Conservation (phyloP, 202 grass and related monocot species). For the Digitaria exilis region DNA sequence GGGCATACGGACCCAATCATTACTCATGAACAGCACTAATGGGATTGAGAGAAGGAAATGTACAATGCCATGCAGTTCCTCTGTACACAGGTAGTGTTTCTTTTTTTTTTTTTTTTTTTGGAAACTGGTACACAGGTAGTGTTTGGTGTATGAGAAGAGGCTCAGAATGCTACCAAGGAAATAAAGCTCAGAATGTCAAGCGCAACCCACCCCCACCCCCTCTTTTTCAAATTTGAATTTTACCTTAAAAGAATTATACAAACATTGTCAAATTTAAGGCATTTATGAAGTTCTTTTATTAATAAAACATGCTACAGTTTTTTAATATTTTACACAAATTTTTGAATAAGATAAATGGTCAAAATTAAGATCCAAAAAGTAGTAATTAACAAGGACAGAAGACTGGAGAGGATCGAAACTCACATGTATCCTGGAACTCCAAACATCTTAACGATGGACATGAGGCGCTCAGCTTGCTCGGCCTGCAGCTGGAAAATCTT, state of each 20-base stretch:
- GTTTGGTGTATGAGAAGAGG: background rate
- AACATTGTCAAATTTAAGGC: too few species aligned
- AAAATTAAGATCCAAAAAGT: too few species aligned
- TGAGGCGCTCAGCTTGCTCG: constrained; percentile 40
- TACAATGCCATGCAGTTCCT: too few species aligned
- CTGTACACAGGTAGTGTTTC: background rate
- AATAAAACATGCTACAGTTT: too few species aligned
- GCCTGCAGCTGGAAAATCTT: constrained; percentile 64
- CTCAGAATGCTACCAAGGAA: too few species aligned
- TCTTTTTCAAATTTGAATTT: too few species aligned
- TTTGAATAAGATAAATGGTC: too few species aligned
- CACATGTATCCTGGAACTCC: constrained; percentile 57
- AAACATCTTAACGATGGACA: constrained; percentile 28
- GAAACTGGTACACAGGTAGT: background rate
- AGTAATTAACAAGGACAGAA: background rate
- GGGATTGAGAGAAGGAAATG: background rate
- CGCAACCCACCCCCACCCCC: too few species aligned
- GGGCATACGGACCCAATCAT: background rate
- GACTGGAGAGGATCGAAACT: background rate
- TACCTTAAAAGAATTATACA: too few species aligned
- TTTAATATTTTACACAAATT: too few species aligned
- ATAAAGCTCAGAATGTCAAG: background rate
- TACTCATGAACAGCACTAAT: background rate
- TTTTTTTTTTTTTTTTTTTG: too few species aligned
- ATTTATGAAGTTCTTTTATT: too few species aligned